Conservation (phyloP, 176 grass and related monocot species). For the Alopecurus myosuroides region DNA sequence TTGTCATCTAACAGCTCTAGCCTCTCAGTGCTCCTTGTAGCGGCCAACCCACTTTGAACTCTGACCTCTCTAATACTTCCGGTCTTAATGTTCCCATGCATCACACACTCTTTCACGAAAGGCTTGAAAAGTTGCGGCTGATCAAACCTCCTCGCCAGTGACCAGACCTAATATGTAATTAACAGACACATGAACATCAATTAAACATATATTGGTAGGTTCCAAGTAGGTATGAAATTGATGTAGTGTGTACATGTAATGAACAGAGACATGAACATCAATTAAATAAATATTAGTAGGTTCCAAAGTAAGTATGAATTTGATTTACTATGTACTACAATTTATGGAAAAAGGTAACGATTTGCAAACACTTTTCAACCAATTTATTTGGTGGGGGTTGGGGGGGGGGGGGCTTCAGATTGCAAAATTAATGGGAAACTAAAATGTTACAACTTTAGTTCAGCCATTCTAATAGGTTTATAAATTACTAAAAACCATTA, state of each 20-base stretch:
- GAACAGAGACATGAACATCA: not conserved
- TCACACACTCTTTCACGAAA: slow-evolving; percentile 67
- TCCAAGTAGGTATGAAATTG: not conserved
- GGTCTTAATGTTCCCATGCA: slow-evolving; percentile 51
- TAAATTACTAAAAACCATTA: not conserved
- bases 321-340: not conserved
- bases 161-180: slow-evolving; percentile 55
- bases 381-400: not conserved
- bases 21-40: slow-evolving; percentile 67
- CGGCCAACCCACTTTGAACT: slow-evolving; percentile 68
- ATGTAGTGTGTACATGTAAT: not conserved
- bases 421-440: not conserved
- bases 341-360: not conserved
- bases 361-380: not conserved
- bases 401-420: not conserved
- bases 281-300: not conserved
- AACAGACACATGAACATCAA: not conserved
- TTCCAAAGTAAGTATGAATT: not conserved
- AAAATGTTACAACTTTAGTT: not conserved
- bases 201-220: not conserved
- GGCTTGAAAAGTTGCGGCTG: slow-evolving; percentile 82
- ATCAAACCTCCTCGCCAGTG: slow-evolving; percentile 87
- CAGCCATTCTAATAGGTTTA: not conserved
- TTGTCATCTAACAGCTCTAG: slow-evolving; percentile 71
- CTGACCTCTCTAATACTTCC: slow-evolving; percentile 74